phyloP scores from a whole-genome alignment of 2,329 filamentous ascomycete genomes.

The Alternaria brassicae region DNA sequence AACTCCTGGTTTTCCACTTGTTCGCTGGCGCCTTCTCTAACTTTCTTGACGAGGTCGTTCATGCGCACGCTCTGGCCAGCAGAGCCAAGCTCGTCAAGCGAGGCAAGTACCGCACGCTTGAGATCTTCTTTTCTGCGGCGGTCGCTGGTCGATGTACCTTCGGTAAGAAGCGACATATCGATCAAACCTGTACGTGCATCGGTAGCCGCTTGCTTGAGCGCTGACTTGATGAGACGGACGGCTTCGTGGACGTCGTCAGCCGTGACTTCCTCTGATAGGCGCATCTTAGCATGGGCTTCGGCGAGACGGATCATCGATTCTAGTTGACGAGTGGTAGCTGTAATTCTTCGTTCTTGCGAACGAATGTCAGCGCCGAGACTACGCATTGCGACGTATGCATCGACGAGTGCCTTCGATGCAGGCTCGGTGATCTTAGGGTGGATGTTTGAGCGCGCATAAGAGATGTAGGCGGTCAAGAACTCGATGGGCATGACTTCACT shows the following conservation, averaged over 20 bases:
- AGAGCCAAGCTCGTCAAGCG: conserved; percentile 77
- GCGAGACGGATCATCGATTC: conserved; percentile 98
- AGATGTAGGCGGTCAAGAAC: conserved; percentile 96
- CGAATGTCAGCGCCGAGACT: conserved; percentile 77
- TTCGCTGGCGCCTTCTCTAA: conserved; percentile 65
- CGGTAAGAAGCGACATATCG: conserved; percentile 94
- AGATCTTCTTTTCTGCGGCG: conserved; percentile 82
- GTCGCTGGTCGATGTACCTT: conserved; percentile 91
- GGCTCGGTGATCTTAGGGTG: conserved; percentile 82
- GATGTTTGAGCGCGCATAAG: conserved; percentile 86
- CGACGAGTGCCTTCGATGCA: conserved; percentile 82
- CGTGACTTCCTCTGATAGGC: conserved; percentile 77
- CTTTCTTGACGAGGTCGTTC: conserved; percentile 74
- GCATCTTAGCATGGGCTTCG: conserved; percentile 98
- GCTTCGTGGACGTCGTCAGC: conserved; percentile 86
- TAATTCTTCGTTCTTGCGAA: conserved; percentile 92
- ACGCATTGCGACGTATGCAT: conserved; percentile 92
- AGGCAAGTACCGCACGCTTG: conserved; percentile 75
- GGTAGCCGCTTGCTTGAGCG: conserved; percentile 96
- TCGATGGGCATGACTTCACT: conserved; percentile 85
- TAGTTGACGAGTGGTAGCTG: conserved; percentile 92
- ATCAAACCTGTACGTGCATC: conserved; percentile 89
- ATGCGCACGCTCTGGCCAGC: conserved; percentile 73
- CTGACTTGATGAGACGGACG: conserved; percentile 88
- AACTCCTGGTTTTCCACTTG: conserved; percentile 82